Percentiles rank a stretch among this genome's conserved stretches.
Evolutionary conservation across 176 grass and related monocot genomes (phyloP).

Genomic region (Hordeum marinum): DNA sequence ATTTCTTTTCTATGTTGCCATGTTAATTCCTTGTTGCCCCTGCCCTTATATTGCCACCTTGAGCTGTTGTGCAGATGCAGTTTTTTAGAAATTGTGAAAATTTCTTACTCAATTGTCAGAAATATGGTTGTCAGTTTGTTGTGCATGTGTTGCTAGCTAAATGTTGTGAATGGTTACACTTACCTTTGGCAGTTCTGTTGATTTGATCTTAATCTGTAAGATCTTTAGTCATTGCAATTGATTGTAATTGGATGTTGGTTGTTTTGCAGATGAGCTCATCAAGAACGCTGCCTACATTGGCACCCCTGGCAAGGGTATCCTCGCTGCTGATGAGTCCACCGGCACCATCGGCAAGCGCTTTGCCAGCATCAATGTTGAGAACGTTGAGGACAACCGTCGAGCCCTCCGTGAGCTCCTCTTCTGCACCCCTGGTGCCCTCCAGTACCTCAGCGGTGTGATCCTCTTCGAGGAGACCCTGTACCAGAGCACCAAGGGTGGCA

Average conservation of each 20-base stretch:
- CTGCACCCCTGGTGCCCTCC: slow-evolving; percentile 62
- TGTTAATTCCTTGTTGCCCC: too few relatives aligned
- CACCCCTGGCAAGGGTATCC: slow-evolving; percentile 89
- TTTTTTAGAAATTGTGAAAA: too few relatives aligned
- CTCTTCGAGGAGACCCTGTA: slow-evolving; percentile 94
- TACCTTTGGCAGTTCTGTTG: too few relatives aligned
- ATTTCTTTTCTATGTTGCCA: too few relatives aligned
- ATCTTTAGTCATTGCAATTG: too few relatives aligned
- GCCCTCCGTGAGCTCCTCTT: slow-evolving; percentile 81
- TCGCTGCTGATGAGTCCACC: slow-evolving; percentile 81
- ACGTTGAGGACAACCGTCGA: slow-evolving; percentile 80
- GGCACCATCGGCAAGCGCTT: slow-evolving; percentile 90
- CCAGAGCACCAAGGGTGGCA: slow-evolving; percentile 88
- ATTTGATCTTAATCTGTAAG: too few relatives aligned
- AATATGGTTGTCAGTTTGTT: not conserved
- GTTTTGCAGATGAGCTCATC: slow-evolving; percentile 74
- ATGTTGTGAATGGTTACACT: not conserved
- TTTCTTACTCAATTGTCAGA: too few relatives aligned
- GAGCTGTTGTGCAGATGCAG: too few relatives aligned
- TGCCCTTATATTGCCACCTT: too few relatives aligned
- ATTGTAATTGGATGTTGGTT: not conserved
- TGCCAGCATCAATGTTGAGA: slow-evolving; percentile 88
- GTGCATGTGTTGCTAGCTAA: not conserved
- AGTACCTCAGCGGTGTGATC: slow-evolving; percentile 63
- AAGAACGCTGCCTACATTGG: slow-evolving; percentile 88